Base-by-base conservation (phyloP, 1,284 basidiomycete species). In the Caloboletus inedulis region DNA sequence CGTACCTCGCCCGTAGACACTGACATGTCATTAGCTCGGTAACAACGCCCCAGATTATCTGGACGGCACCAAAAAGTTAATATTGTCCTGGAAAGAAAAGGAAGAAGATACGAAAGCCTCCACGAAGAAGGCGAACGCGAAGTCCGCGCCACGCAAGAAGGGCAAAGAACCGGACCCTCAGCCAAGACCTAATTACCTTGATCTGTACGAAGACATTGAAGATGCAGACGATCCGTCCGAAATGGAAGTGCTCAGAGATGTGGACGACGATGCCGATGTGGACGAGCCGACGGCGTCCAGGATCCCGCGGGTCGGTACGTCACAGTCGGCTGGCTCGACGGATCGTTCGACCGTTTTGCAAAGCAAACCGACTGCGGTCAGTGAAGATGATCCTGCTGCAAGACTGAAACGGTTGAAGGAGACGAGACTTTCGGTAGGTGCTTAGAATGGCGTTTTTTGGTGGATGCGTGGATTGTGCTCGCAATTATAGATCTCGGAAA, bases 191-290 rank as follows among this genome's bases (percentile, higher is more conserved):
- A 8, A 10, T 4, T 63, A 49, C n/a, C 29, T 25, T 8, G 42
- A 47, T 13, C 36, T 71, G 10, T 70, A 69, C 52, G 59, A 70
- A 25, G 67, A 69, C 21, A 64, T 70, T 33, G 62, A 72, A 13
- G 63, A 68, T n/a, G 35, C 59, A 1, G 68, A 64, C 21, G 54
- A 58, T 3, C 54, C 56, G 4, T 59, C 53, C 10, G 69, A 64
- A 35, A 39, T 48, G 4, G 63, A 66, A 9, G 43, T 35, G 9
- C 27, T 55, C 35, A 53, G n/a, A 21, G 59, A 66, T 3, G 47
- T 36, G 16, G 45, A 49, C 3, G 64, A 64, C 14, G 27, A 18
- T 23, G 21, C 29, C 0, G 47, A 52, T 1, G 5, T 41, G 19
- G 13, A 18, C 16, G 45, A 54, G 33, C 37, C 58, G 16, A 47